Evolutionary conservation across 495 filamentous ascomycete genomes (phyloP), one percentile per base, ranked within the genome.

Genomic region (Neurospora sp.): DNA sequence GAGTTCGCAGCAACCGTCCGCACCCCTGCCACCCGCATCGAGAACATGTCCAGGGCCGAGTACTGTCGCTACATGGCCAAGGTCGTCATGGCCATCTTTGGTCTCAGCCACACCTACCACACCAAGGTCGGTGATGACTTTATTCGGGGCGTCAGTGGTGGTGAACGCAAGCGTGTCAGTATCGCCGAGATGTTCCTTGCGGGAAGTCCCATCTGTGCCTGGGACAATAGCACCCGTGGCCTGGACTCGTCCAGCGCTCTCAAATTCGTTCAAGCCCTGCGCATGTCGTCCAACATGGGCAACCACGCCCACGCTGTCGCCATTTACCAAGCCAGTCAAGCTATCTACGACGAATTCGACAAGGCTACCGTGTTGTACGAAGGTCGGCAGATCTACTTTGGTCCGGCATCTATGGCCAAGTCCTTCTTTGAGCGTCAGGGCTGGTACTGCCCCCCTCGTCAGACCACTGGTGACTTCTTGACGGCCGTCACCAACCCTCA

Each of bases 71-170:
- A 90, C 45, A 91, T 93, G 73, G 84, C 93, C 7, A 82, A 89
- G 17, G 90, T 92, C 1, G 88, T 94, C 72, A 88, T 92, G 71
- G 90, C 93, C 70, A 77, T 93, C 4, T 94, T 94, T 75, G 92
- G 92, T 82, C 91, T 87, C 34, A 77, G 75, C 0, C 83, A 85
- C 69, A 84, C 82, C 3, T 80, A 89, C 76, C 88, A 94, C 78
- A 97, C 94, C 6, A 88, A 90, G 40, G 92, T 97, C 13, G 94
- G 94, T 70, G 91, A 96, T 78, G 92, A 92, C 77, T 94, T 89
- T 76, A 89, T 94, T 15, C 88, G 93, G 21, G 90, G 90, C 31
- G 88, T 89, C 0, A 89, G 87, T 73, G 86, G 89, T 15, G 88
- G 88, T 78, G 83, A 86, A 81, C 79, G 90, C 79, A 85, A 85